These are phyloP conservation scores for Striga asiatica DNA, from an alignment of 257 asterid species.

Conservation along the genomic window DNA sequence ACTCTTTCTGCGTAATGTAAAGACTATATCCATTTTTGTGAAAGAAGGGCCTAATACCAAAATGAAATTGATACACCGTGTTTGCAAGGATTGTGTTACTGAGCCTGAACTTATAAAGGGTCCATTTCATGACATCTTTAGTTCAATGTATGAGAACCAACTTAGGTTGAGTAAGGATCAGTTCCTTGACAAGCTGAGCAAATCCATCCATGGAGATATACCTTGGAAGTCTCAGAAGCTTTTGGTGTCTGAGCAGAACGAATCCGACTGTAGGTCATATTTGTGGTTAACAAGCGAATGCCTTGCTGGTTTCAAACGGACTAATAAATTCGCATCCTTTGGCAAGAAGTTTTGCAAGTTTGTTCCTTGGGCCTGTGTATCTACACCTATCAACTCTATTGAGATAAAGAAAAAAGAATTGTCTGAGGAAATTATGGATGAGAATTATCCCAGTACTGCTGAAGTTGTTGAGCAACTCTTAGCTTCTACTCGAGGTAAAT, in stretches of 20 bases:
- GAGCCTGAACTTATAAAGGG: conserved; percentile 53
- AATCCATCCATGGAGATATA: conserved; percentile 35
- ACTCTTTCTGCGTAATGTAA: conserved; percentile 73
- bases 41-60: conserved; percentile 71
- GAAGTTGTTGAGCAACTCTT: conserved; percentile 34
- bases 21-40: conserved; percentile 65
- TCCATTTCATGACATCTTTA: conserved; percentile 58
- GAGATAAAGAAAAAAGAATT: conserved; percentile 29
- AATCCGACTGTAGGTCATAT: conserved; percentile 47
- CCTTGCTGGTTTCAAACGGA: conserved; percentile 41
- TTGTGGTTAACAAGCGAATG: conserved; percentile 84
- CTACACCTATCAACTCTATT: conserved; percentile 52
- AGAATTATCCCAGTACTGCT: conserved; percentile 28
- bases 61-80: conserved; percentile 80
- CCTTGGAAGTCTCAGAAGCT: conserved; percentile 92
- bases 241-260: conserved; percentile 59
- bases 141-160: conserved; percentile 46
- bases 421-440: conserved; percentile 25
- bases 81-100: conserved; percentile 44
- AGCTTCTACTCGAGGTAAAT: conserved; percentile 25
- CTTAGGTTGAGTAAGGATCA: conserved; percentile 48
- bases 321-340: conserved; percentile 31
- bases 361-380: conserved; percentile 90
- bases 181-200: conserved; percentile 57
- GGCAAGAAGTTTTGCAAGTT: conserved; percentile 50